Evolutionary conservation across 352 stramenopile genomes (phyloP), one percentile per base, ranked within the genome.

Genomic region (Phytophthora ohioensis): DNA sequence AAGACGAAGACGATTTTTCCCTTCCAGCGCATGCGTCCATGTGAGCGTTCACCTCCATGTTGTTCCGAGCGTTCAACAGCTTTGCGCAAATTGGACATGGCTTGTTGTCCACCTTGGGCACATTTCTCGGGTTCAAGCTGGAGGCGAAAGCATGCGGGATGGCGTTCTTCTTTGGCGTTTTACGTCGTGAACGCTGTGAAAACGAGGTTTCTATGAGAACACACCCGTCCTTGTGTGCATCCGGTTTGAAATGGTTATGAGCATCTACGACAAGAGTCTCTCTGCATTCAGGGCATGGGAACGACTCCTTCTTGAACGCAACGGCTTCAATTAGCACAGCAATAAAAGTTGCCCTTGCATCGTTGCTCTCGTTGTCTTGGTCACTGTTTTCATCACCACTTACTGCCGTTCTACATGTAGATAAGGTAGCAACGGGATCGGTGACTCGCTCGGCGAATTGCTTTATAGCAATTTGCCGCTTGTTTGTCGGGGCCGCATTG

Each of bases 41-140:
- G 64, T 93, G 85, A 48, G 73, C 66, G 56, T 90, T 91, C 60
- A 93, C 81, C n/a, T 80, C 67, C 45, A 89, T 76, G 31, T 76
- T 76, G 62, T 79, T 90, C 30, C 61, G 47, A 8, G 73, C 66
- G 56, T 91, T 85, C 48, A 93, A 78, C 21, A 78, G 64, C 30
- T 82, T 79, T 6, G 74, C 68, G 49, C 84, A 92, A 54, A 92
- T 87, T 48, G 84, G 73, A 43, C 73, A 80, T 31, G 73, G 73
- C 42, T 67, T 73, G 38, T 68, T 67, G 41, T 76, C 75, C 11
- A 76, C 56, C 34, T 76, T 47, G 32, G 31, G 8, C 27, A 31
- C 13, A 54, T 10, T 65, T 4, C 45, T 54, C 48, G 57, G 8
- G 21, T 53, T 61, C 11, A 54, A 27, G n/a, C 35, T 41, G 21